Percentiles rank a stretch among this genome's conserved stretches.
phyloP scores from a whole-genome alignment of 2,329 filamentous ascomycete genomes.

The Aspergillus quadricinctus region DNA sequence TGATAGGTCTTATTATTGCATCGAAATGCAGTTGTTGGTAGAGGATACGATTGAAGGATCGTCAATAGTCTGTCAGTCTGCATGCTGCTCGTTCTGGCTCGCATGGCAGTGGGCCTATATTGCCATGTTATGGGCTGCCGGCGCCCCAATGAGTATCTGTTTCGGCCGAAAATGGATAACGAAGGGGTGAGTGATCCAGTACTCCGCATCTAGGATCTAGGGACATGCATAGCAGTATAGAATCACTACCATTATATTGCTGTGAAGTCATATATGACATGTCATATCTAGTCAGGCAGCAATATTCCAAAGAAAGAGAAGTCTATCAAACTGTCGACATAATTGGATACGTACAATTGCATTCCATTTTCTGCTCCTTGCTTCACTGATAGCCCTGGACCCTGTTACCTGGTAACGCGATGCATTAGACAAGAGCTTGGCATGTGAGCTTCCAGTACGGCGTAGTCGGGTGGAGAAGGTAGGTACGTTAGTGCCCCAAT shows the following conservation, averaged over 20 bases:
- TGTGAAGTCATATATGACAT: not conserved
- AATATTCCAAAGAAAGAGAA: not conserved
- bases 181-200: not conserved
- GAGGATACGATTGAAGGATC: not conserved
- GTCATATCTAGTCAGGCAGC: not conserved
- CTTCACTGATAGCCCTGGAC: not conserved
- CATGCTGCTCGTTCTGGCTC: not conserved
- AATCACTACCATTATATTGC: not conserved
- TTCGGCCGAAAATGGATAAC: not conserved
- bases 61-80: not conserved
- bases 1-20: not conserved
- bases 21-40: not conserved
- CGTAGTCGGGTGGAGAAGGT: not conserved
- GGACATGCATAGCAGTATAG: not conserved
- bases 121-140: not conserved
- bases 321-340: too few species aligned
- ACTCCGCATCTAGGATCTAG: not conserved
- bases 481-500: not conserved
- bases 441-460: not conserved
- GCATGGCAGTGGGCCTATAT: not conserved
- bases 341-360: not conserved
- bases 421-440: slow-evolving; percentile 3
- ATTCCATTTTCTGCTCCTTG: not conserved
- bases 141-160: not conserved
- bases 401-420: not conserved